Evolutionary conservation across 2,329 filamentous ascomycete species (phyloP).

Genomic region (Phyllosticta paracitricarpa): DNA sequence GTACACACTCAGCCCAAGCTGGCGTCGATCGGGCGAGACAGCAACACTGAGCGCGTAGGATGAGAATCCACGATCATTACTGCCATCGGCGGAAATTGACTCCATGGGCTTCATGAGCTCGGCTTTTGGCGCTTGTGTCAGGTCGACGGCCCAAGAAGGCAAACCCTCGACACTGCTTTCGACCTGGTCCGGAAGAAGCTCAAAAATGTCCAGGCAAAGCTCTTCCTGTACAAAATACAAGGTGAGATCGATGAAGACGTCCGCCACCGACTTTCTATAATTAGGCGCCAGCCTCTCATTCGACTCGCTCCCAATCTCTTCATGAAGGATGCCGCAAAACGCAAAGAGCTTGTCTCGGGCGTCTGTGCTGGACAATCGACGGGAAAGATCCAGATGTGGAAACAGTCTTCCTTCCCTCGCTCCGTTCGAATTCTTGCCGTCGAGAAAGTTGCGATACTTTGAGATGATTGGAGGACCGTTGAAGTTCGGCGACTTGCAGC

Average conservation of each 20-base stretch:
- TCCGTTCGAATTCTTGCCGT: background rate
- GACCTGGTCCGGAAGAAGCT: background rate
- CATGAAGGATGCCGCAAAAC: background rate
- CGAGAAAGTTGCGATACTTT: background rate
- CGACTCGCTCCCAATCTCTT: background rate
- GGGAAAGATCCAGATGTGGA: background rate
- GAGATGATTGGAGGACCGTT: background rate
- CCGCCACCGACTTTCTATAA: background rate
- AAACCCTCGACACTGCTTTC: background rate
- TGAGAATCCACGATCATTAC: background rate
- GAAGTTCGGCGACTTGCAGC: background rate
- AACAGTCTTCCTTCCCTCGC: background rate
- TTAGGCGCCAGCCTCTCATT: background rate
- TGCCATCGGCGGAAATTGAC: background rate
- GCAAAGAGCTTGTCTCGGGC: background rate
- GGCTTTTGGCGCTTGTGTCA: background rate
- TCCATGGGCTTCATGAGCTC: background rate
- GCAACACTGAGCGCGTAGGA: background rate
- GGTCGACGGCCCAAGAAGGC: background rate
- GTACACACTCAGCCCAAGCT: background rate
- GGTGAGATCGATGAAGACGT: background rate
- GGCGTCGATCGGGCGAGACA: background rate
- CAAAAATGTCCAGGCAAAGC: background rate
- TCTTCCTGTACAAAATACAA: background rate
- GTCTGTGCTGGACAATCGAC: background rate